A percentile compares a stretch with the other conserved stretches of the same genome.
phyloP scores from a whole-genome alignment of 2,329 filamentous ascomycete species.

The Alternaria sp. region DNA sequence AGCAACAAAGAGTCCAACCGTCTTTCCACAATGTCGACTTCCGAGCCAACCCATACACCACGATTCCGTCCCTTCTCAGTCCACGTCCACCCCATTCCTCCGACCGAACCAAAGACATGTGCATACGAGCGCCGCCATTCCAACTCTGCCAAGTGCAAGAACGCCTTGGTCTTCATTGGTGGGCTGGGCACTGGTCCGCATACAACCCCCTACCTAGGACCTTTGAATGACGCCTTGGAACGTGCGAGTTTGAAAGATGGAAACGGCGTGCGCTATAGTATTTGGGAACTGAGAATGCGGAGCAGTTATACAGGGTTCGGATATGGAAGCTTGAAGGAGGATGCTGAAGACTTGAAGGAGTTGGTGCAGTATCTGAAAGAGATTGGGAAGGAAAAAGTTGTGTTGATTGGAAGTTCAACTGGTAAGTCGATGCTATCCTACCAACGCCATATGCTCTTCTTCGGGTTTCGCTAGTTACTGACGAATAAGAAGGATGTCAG shows the following conservation, averaged over 20 bases:
- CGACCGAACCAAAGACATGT: conserved; percentile 9
- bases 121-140: conserved; percentile 20
- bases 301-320: conserved; percentile 28
- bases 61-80: conserved; percentile 4
- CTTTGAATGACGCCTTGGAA: neutral
- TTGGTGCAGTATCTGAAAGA: conserved; percentile 17
- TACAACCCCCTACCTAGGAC: conserved; percentile 6
- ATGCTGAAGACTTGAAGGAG: conserved; percentile 20
- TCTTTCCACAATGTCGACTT: neutral
- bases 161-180: conserved; percentile 23
- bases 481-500: conserved; percentile 18
- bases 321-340: conserved; percentile 23
- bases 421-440: neutral
- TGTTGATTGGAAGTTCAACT: conserved; percentile 4
- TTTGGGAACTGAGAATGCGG: conserved; percentile 29
- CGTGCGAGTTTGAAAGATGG: neutral
- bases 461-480: neutral
- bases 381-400: neutral
- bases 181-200: conserved; percentile 26
- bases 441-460: neutral
- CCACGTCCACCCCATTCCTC: conserved; percentile 18
- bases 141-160: conserved; percentile 3
- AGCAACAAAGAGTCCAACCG: neutral
- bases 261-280: conserved; percentile 4
- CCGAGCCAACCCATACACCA: neutral